These are phyloP conservation scores for Arthrobotrys entomopaga DNA, from an alignment of 2,329 filamentous ascomycete species.

Conservation along the genomic window DNA sequence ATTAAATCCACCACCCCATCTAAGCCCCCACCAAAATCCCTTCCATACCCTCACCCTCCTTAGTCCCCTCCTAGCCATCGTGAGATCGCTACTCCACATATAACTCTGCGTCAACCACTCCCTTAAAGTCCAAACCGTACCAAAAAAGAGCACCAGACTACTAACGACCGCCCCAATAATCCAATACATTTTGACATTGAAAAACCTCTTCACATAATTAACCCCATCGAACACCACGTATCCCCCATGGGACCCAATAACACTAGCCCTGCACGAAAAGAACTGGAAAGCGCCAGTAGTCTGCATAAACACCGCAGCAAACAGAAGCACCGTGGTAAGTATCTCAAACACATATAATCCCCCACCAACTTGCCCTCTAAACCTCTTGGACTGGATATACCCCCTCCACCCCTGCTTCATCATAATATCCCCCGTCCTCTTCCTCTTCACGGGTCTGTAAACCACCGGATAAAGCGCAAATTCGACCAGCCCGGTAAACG, in stretches of 20 bases:
- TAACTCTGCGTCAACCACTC: slow-evolving; percentile 57
- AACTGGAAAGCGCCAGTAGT: slow-evolving; percentile 63
- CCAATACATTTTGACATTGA: slow-evolving; percentile 57
- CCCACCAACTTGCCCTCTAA: slow-evolving; percentile 56
- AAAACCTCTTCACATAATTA: slow-evolving; percentile 59
- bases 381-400: slow-evolving; percentile 22
- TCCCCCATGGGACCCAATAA: slow-evolving; percentile 62
- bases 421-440: slow-evolving; percentile 17
- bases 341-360: slow-evolving; percentile 61
- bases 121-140: slow-evolving; percentile 29
- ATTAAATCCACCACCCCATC: slow-evolving; percentile 35
- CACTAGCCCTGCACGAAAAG: slow-evolving; percentile 63
- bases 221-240: slow-evolving; percentile 61
- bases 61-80: slow-evolving; percentile 48
- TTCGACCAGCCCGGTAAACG: slow-evolving; percentile 62
- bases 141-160: slow-evolving; percentile 41
- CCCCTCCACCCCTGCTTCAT: slow-evolving; percentile 19
- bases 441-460: slow-evolving; percentile 48
- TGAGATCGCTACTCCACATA: slow-evolving; percentile 52
- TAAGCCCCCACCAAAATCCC: slow-evolving; percentile 46
- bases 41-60: slow-evolving; percentile 54
- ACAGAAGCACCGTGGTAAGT: slow-evolving; percentile 62
- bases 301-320: slow-evolving; percentile 62
- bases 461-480: slow-evolving; percentile 49
- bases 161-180: slow-evolving; percentile 54